Conservation (phyloP, 805 yeast species). For the Novakomyces olei region DNA sequence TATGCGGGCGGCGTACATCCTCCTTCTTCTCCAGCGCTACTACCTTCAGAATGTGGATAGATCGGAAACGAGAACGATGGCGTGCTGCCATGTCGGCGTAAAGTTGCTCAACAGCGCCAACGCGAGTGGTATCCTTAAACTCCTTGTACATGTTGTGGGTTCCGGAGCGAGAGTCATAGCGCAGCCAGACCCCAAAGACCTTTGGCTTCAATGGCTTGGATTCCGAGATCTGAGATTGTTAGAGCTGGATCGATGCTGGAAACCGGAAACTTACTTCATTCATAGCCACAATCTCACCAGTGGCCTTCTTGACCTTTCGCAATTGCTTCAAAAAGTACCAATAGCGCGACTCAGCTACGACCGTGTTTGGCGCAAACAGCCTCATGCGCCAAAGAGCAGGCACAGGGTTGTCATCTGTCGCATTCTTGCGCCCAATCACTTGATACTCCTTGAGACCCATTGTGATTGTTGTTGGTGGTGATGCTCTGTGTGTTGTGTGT, state of each 20-base stretch:
- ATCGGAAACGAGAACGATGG: constrained; percentile 99
- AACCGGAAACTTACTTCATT: constrained; percentile 21
- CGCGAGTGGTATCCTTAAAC: constrained; percentile 98
- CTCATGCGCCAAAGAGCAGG: constrained; percentile 99
- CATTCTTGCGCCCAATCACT: constrained; percentile 99
- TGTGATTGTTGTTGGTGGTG: constrained; percentile 27
- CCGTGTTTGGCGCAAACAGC: constrained; percentile 96
- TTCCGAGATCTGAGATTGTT: constrained; percentile 71
- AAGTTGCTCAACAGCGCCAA: constrained; percentile 93
- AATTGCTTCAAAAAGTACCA: constrained; percentile 99
- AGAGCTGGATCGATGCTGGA: not conserved
- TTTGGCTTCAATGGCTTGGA: constrained; percentile 96
- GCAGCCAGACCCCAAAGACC: constrained; percentile 99
- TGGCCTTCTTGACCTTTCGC: constrained; percentile 98
- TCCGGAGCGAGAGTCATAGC: constrained; percentile 99
- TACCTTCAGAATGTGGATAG: constrained; percentile 95
- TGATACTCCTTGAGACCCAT: constrained; percentile 68
- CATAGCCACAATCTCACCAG: constrained; percentile 95
- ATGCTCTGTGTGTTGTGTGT: not conserved
- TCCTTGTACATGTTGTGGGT: constrained; percentile 99
- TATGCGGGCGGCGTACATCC: constrained; percentile 98
- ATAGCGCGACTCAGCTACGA: constrained; percentile 99
- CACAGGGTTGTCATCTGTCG: constrained; percentile 96
- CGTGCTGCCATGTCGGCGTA: constrained; percentile 99
- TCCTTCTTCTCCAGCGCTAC: constrained; percentile 95